These are phyloP conservation scores for Eucalyptus sideroxylon DNA, from an alignment of 345 rosid species.

Conservation along the genomic window DNA sequence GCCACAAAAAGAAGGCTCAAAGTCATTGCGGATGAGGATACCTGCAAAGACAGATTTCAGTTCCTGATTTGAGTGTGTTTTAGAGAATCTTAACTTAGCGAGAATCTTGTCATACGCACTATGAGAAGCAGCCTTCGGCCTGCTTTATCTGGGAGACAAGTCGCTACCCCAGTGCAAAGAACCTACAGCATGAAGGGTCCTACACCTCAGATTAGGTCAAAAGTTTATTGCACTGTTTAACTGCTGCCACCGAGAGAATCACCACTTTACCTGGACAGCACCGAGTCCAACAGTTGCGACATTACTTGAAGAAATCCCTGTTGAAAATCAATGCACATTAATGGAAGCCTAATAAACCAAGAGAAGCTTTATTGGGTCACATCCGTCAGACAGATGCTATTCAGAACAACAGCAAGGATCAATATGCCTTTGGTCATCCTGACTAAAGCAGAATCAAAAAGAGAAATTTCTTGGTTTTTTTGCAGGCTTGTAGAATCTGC, in stretches of 20 bases:
- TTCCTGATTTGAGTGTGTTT: no score
- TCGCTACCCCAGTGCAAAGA: no score
- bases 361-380: not conserved
- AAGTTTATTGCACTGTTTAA: not conserved
- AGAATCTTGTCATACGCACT: no score
- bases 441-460: not conserved
- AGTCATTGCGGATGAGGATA: constrained; percentile 73
- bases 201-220: not conserved
- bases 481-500: not conserved
- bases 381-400: not conserved
- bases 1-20: constrained; percentile 56
- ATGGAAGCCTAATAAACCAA: not conserved
- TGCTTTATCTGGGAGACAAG: no score
- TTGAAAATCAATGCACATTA: not conserved
- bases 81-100: no score
- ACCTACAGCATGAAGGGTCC: no score
- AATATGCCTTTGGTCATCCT: not conserved
- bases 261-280: constrained; percentile 50
- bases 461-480: not conserved
- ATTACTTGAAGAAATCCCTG: constrained; percentile 68
- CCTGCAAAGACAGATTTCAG: constrained; percentile 17
- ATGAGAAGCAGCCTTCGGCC: no score
- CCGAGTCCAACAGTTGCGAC: constrained; percentile 72
- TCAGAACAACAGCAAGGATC: not conserved
- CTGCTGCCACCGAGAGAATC: not conserved